Evolutionary conservation across 768 basidiomycete genomes (phyloP).

Genomic region (Russula sp.): DNA sequence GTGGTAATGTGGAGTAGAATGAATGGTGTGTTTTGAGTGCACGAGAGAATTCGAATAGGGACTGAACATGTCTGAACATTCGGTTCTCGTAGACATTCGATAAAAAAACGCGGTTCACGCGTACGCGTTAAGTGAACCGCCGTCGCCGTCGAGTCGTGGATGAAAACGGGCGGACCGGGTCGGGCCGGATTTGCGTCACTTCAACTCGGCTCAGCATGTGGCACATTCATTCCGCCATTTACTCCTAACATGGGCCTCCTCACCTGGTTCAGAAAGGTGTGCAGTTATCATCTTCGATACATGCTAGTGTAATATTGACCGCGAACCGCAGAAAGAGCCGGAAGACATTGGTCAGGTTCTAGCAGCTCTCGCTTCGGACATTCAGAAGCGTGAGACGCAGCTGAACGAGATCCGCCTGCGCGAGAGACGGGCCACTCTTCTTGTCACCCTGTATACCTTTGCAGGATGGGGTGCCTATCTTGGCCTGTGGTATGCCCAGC

Average conservation of each 20-base stretch:
- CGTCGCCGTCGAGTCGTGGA: background rate
- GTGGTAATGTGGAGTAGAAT: background rate
- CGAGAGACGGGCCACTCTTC: constrained; percentile 73
- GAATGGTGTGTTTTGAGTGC: background rate
- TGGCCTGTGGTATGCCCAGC: constrained; percentile 66
- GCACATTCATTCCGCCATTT: background rate
- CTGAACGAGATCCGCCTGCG: constrained; percentile 83
- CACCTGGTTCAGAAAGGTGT: constrained; percentile 33
- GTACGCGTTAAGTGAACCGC: background rate
- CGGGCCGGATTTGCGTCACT: constrained; percentile 7
- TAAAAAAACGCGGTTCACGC: background rate
- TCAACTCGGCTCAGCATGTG: constrained; percentile 4
- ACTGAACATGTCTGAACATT: constrained; percentile 24
- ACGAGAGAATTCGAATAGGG: background rate
- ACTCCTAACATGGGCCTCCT: constrained; percentile 29
- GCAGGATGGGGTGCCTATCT: constrained; percentile 71
- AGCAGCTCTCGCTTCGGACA: constrained; percentile 59
- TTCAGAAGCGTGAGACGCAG: constrained; percentile 68
- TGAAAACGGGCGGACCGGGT: background rate
- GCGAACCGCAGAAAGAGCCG: constrained; percentile 44
- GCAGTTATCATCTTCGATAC: background rate
- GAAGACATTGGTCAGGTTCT: constrained; percentile 81
- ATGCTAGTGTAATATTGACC: background rate
- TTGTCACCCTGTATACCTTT: constrained; percentile 76
- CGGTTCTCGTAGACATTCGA: constrained; percentile 25